A percentile compares a stretch with the other conserved stretches of the same genome.
Evolutionary conservation across 140 eudicot species (phyloP).

Genomic region (Anethum foeniculum): DNA sequence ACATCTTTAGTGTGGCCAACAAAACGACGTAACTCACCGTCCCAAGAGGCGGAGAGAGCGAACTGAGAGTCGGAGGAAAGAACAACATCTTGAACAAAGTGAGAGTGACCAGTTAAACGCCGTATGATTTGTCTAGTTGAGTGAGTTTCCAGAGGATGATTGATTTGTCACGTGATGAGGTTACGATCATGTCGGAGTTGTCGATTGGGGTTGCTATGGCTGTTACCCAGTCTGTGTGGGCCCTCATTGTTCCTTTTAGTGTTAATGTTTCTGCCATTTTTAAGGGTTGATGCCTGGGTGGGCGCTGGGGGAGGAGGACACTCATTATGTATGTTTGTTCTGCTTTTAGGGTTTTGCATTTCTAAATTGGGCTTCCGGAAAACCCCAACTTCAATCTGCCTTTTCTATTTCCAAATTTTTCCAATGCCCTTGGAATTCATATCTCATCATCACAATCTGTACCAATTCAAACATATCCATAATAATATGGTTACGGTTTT

Average conservation of each 20-base stretch:
- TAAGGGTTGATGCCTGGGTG: no score
- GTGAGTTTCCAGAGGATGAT: conserved; percentile 55
- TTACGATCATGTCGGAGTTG: conserved; percentile 72
- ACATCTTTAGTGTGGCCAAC: conserved; percentile 79
- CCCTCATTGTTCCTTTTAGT: conserved; percentile 67
- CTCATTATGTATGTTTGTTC: no score
- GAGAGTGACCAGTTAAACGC: conserved; percentile 69
- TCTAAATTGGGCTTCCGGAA: no score
- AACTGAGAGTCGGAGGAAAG: conserved; percentile 74
- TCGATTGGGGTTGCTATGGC: conserved; percentile 80
- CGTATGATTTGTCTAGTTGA: conserved; percentile 48
- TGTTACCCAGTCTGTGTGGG: conserved; percentile 81
- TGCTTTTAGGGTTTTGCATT: no score
- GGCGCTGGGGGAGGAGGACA: neutral
- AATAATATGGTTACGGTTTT: no score
- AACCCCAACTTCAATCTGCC: no score
- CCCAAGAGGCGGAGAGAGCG: conserved; percentile 73
- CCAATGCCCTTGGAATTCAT: no score
- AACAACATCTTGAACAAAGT: conserved; percentile 71
- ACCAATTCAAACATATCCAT: no score
- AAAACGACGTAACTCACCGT: conserved; percentile 78
- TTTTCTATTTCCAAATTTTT: no score
- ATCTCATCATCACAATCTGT: no score
- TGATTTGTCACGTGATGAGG: conserved; percentile 75
- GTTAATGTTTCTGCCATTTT: conserved; percentile 51